Base-by-base conservation (phyloP, 2,329 filamentous ascomycete genomes). In the Byssothecium circinans region DNA sequence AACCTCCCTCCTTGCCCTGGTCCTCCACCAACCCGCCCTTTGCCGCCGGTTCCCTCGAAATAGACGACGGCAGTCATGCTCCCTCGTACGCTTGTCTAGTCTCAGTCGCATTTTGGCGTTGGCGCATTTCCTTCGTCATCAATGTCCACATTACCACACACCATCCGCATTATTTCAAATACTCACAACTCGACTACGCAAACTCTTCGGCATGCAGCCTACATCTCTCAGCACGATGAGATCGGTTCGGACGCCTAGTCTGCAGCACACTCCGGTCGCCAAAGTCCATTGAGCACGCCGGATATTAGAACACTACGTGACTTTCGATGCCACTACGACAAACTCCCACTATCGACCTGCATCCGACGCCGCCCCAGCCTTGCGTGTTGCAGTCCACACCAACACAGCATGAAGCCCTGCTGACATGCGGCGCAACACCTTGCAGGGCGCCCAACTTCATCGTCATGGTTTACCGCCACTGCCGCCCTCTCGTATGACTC, bases 1-100 rank as follows among this genome's bases (percentile, higher is more conserved):
- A 75, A 72, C 62, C 72, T 76, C 36, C 74, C 74, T 50, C 75
- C 75, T 25, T 75, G 73, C 68, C 75, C 75, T 33, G 74, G 74
- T 45, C 75, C 75, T 53, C 74, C 75, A 61, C 75, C 75, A 54
- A 76, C 71, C 45, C 68, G 75, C 47, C 75, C 75, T 58, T 66
- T 77, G 38, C 75, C 75, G 56, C 74, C 74, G 27, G 67, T 76
- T 32, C 75, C 75, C 20, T 69, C 65, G 45, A 74, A 74, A 66
- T 74, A 73, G 60, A 56, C 40, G 29, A 25, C n/a, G 32, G 12
- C 12, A 15, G 19, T 32, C 37, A 33, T 40, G 22, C 41, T 12
- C 36, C 33, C 11, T 39, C 27, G 19, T 37, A 54, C 52, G 45
- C 51, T 56, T 52, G 52, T 58, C 45, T 43, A 45, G 54, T 53